These are phyloP conservation scores for Aspergillus sparsus DNA, from an alignment of 495 filamentous ascomycete species.

Conservation along the genomic window DNA sequence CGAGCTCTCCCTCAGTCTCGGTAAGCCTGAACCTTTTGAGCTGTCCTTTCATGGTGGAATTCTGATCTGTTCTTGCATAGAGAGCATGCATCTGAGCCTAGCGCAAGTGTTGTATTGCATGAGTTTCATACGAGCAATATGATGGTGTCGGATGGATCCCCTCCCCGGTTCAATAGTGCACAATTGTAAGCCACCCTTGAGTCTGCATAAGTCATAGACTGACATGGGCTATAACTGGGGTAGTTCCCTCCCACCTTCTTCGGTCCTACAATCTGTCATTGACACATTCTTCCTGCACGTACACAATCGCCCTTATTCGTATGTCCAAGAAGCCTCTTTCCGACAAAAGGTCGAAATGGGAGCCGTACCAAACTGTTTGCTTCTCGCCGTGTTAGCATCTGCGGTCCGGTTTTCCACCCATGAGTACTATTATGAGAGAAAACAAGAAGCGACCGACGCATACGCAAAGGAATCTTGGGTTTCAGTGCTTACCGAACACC, in stretches of 20 bases:
- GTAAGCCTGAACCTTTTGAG: conserved; percentile 1
- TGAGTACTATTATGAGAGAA: conserved; percentile 25
- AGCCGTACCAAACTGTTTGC: conserved; percentile 25
- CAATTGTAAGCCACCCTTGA: too few species aligned
- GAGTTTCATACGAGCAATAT: too few species aligned
- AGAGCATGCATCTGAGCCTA: too few species aligned
- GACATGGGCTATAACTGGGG: conserved; percentile 6
- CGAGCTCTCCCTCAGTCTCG: not conserved
- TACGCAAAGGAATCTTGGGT: conserved; percentile 36
- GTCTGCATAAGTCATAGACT: not conserved
- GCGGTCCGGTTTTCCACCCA: conserved; percentile 31
- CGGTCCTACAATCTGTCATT: conserved; percentile 25
- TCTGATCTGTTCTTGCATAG: too few species aligned
- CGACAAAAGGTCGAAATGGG: conserved; percentile 21
- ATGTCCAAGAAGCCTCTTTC: conserved; percentile 33
- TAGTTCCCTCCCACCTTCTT: conserved; percentile 23
- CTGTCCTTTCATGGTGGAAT: not conserved
- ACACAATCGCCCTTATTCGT: conserved; percentile 38
- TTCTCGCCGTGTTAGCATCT: conserved; percentile 30
- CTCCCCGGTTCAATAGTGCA: too few species aligned
- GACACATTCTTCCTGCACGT: conserved; percentile 31
- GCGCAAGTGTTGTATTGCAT: too few species aligned
- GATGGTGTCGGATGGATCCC: too few species aligned
- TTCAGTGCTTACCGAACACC: conserved; percentile 29
- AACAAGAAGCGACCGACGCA: conserved; percentile 21